Base-by-base conservation (phyloP, 768 basidiomycete species). In the Trametes cingulata region DNA sequence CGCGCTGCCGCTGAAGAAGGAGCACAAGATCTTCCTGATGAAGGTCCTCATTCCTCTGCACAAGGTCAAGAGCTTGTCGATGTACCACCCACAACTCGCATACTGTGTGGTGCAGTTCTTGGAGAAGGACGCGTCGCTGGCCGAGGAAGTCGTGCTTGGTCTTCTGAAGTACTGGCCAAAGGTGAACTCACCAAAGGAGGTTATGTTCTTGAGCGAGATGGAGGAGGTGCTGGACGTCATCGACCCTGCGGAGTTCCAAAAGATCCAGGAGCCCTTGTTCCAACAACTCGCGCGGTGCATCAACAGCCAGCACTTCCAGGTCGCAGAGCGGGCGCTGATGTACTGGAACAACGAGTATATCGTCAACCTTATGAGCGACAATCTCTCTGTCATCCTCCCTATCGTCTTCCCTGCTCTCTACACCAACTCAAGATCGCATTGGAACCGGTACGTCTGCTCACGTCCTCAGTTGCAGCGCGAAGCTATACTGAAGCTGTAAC, bases 331-430 rank as follows among this genome's bases (percentile, higher is more conserved):
- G 42, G 96, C 96, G 3, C 75, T 99, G 60, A 82, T 97, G 67
- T 98, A 97, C 74, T 99, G 97, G 97, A 98, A 98, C 78, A 98
- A 98, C 77, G 97, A 98, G 77, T 99, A 98, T 76, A 95, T 98
- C 65, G 93, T 99, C 68, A 99, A 97, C 74, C 84, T 99, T 52
- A 98, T 99, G 93, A 93, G 93, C 73, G 95, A 98, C 69, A 98
- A 98, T 72, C 82, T 98, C 64, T 74, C 85, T 22, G 75, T 87
- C 62, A 85, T 99, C 60, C 81, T 99, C 29, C 97, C 97, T 7
- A 93, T 99, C 69, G 95, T 99, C 51, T 99, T 98, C 79, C 94
- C 96, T 27, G 91, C 95, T 7, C 75, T 99, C 63, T 98, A 96
- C 73, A 88, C 87, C 41, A 98, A 98, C 74, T 98, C 95, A 46